Evolutionary conservation across 768 basidiomycete species (phyloP), one percentile per base, ranked within the genome.

Genomic region (Phylloporus rhodoxanthus): DNA sequence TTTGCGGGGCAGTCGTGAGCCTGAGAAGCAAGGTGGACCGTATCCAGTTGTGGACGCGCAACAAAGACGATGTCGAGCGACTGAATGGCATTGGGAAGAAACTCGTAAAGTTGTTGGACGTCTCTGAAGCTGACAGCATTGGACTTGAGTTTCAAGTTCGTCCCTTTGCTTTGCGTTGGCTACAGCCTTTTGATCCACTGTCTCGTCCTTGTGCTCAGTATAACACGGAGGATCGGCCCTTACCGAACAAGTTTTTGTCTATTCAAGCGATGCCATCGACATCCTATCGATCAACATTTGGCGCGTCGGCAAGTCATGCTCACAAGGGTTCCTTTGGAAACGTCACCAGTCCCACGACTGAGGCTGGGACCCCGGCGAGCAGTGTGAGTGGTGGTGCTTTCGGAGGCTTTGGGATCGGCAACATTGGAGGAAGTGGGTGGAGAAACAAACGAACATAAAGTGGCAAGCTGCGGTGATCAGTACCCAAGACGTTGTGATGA

Each of bases 41-140:
- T 45, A 90, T 96, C 47, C 93, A 96, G 66, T 69, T 97, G 30
- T 97, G 93, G 93, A 87, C 85, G 38, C 73, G 93, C 52, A 76
- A 74, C 57, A 89, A 89, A 70, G 88, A 91, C 37, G 89, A 95
- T 56, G 83, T 91, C 1, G 87, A 91, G 64, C 78, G 76, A 66
- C 68, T 95, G 53, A 95, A 96, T 65, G 76, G 75, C 17, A 87
- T 95, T 52, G 93, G 90, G 25, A 86, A 81, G 73, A 83, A 81
- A 65, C 72, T 95, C 36, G 80, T 91, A 50, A 88, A 89, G 66
- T 64, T 89, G 19, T 74, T 96, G 62, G 91, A 91, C 57, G 72
- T 95, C 20, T 86, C 85, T 7, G 89, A 94, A 64, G 79, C 82
- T 29, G 88, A 91, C 62, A 79, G 81, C 34, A 87, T 94, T 54